These are phyloP conservation scores for Salvia sclarea DNA, from an alignment of 305 asterid species.

Conservation along the genomic window DNA sequence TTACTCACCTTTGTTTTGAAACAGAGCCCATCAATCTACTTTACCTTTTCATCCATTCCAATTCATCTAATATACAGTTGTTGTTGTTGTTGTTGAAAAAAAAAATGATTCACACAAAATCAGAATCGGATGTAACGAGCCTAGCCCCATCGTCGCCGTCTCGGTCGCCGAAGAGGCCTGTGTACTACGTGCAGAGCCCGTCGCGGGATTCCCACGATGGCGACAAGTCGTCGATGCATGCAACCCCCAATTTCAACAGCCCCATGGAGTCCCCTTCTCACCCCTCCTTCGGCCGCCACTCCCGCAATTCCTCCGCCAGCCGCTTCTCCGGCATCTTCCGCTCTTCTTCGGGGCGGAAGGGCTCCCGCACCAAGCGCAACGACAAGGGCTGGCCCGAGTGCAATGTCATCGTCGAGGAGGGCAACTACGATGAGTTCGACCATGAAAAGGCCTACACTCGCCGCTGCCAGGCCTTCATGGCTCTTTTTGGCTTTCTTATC, in stretches of 20 bases:
- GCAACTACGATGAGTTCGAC: slow-evolving; percentile 73
- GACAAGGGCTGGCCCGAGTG: slow-evolving; percentile 99
- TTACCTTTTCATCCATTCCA: not conserved
- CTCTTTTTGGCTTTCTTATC: slow-evolving; percentile 56
- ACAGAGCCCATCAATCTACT: slow-evolving; percentile 4
- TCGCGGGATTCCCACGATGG: slow-evolving; percentile 95
- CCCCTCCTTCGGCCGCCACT: slow-evolving; percentile 92
- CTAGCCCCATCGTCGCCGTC: slow-evolving; percentile 95
- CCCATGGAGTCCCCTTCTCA: slow-evolving; percentile 98
- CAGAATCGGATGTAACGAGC: slow-evolving; percentile 90
- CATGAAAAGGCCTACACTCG: slow-evolving; percentile 59
- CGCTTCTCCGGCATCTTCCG: slow-evolving; percentile 88
- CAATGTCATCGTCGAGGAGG: slow-evolving; percentile 83
- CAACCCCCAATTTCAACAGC: slow-evolving; percentile 82
- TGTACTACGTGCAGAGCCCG: slow-evolving; percentile 93
- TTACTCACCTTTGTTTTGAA: not conserved
- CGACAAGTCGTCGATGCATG: slow-evolving; percentile 82
- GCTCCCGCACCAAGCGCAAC: slow-evolving; percentile 66
- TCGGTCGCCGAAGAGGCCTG: slow-evolving; percentile 86
- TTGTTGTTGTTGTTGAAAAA: no score
- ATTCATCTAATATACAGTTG: slow-evolving; percentile 21
- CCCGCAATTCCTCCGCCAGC: slow-evolving; percentile 91
- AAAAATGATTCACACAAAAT: slow-evolving; percentile 73
- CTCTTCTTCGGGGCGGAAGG: slow-evolving; percentile 80
- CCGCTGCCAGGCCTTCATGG: slow-evolving; percentile 74